These are phyloP conservation scores for Saccharum spontaneum DNA, from an alignment of 176 grass and related monocot genomes.

Conservation along the genomic window DNA sequence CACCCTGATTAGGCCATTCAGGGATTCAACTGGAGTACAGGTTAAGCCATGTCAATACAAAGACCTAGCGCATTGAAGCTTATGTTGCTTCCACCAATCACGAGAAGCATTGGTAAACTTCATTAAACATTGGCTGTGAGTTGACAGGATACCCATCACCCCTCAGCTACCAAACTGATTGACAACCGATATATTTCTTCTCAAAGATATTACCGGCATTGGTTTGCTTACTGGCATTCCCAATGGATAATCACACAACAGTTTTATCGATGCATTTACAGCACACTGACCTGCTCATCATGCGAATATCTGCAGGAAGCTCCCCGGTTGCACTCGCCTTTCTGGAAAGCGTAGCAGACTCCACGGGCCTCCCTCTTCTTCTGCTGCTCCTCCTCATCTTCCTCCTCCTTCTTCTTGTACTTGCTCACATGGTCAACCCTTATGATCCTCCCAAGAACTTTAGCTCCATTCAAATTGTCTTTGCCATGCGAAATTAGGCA, in stretches of 20 bases:
- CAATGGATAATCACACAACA: background rate
- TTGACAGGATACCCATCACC: background rate
- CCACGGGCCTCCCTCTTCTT: slow-evolving; percentile 81
- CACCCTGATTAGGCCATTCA: background rate
- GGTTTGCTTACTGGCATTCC: background rate
- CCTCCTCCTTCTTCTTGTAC: slow-evolving; percentile 94
- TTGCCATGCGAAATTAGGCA: background rate
- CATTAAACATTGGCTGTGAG: background rate
- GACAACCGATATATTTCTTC: background rate
- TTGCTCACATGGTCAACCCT: slow-evolving; percentile 93
- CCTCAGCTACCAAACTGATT: background rate
- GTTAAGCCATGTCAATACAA: background rate
- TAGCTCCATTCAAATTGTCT: slow-evolving; percentile 97
- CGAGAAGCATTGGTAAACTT: background rate
- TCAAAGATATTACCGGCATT: background rate
- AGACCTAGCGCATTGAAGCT: background rate
- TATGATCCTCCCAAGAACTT: slow-evolving; percentile 77
- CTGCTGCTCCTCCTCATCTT: slow-evolving; percentile 71
- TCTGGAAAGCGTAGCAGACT: slow-evolving; percentile 92
- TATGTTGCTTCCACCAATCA: background rate
- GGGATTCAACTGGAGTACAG: background rate
- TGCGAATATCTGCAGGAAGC: slow-evolving; percentile 89
- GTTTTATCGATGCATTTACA: slow-evolving; percentile 1
- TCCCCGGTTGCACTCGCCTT: slow-evolving; percentile 86
- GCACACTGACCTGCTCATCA: slow-evolving; percentile 63